Percentiles rank a stretch among this genome's conserved stretches.
These are phyloP conservation scores for Irpex rosettiformis DNA, from an alignment of 1,284 basidiomycete genomes.

Conservation along the genomic window DNA sequence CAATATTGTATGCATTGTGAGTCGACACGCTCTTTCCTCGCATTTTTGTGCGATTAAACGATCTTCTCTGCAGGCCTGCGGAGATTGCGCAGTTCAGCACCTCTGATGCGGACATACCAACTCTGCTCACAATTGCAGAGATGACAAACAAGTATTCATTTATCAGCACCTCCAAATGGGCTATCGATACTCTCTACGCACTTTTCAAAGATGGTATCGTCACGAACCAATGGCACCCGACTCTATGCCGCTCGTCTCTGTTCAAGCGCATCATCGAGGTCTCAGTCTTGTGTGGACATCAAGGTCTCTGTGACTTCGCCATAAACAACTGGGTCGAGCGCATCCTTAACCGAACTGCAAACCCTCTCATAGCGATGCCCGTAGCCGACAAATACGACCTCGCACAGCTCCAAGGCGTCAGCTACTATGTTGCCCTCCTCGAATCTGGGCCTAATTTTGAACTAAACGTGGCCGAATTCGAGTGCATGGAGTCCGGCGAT, in stretches of 20 bases:
- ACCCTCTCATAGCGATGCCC: slow-evolving; percentile 23
- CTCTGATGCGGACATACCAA: slow-evolving; percentile 18
- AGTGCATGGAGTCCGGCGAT: neutral
- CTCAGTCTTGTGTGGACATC: slow-evolving; percentile 27
- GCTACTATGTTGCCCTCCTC: slow-evolving; percentile 28
- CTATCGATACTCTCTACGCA: slow-evolving; percentile 25
- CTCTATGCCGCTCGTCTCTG: slow-evolving; percentile 10
- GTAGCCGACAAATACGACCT: slow-evolving; percentile 25
- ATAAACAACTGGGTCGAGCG: slow-evolving; percentile 25
- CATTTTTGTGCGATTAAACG: neutral
- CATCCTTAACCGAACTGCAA: slow-evolving; percentile 20
- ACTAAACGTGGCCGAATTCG: slow-evolving; percentile 16
- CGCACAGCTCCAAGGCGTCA: slow-evolving; percentile 21
- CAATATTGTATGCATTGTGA: slow-evolving; percentile 48
- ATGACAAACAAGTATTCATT: slow-evolving; percentile 34
- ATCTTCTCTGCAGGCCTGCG: slow-evolving; percentile 21
- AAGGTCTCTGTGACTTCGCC: slow-evolving; percentile 20
- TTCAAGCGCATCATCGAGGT: slow-evolving; percentile 29
- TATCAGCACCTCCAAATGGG: slow-evolving; percentile 28
- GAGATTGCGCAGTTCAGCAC: slow-evolving; percentile 24
- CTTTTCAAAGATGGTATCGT: slow-evolving; percentile 15
- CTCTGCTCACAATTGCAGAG: slow-evolving; percentile 26
- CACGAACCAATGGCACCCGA: slow-evolving; percentile 9
- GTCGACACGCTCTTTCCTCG: slow-evolving; percentile 21
- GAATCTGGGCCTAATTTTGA: slow-evolving; percentile 21